A percentile compares a stretch with the other conserved stretches of the same genome.
phyloP scores from a whole-genome alignment of 352 stramenopile species.

The Stramenopiles sp. region DNA sequence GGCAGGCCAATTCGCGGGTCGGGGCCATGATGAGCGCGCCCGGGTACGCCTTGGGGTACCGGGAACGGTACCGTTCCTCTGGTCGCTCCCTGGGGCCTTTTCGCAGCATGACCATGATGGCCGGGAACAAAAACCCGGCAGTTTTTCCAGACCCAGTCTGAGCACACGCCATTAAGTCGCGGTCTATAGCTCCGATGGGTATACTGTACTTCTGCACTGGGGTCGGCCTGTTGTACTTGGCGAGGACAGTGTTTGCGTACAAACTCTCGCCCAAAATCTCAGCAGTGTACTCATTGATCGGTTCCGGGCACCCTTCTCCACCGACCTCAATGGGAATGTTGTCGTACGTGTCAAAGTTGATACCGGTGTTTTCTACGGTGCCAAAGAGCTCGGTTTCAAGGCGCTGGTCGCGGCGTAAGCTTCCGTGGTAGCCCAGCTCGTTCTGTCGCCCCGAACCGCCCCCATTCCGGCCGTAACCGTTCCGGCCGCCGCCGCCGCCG shows the following conservation, averaged over 20 bases:
- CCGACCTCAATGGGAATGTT: conserved; percentile 90
- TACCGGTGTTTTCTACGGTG: conserved; percentile 74
- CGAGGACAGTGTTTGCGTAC: conserved; percentile 65
- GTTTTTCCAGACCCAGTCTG: conserved; percentile 95
- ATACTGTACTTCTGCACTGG: conserved; percentile 99
- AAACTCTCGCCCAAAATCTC: conserved; percentile 73
- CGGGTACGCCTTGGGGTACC: conserved; percentile 38
- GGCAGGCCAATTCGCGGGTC: conserved; percentile 74
- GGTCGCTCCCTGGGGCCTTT: conserved; percentile 34
- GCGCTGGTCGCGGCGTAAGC: conserved; percentile 63
- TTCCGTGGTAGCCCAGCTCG: conserved; percentile 87
- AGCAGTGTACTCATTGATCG: conserved; percentile 60
- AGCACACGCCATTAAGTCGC: conserved; percentile 96
- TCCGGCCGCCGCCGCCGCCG: conserved; percentile 12
- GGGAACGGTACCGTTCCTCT: conserved; percentile 12
- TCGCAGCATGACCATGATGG: conserved; percentile 82
- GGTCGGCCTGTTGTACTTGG: conserved; percentile 86
- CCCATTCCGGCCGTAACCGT: conserved; percentile 12
- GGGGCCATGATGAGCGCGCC: conserved; percentile 73
- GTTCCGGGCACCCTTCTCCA: conserved; percentile 71
- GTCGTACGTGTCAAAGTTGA: conserved; percentile 97
- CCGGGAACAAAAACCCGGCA: conserved; percentile 85
- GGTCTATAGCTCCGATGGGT: conserved; percentile 69
- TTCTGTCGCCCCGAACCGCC: conserved; percentile 34
- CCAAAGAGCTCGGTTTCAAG: conserved; percentile 75